Conservation (phyloP, 805 yeast species). For the Blastobotrys terrestris region DNA sequence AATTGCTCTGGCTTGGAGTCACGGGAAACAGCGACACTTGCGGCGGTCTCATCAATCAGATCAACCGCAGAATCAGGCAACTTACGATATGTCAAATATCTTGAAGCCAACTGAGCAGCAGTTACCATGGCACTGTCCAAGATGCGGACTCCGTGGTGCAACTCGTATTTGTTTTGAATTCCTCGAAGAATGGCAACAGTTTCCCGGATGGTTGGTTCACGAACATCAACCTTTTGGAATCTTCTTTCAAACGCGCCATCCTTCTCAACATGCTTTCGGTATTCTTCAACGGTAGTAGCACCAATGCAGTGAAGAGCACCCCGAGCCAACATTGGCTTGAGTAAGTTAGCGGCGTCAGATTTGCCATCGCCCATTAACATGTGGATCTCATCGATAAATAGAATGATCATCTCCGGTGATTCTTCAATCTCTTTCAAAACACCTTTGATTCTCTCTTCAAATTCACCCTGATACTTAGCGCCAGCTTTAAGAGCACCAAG, state of each 20-base stretch:
- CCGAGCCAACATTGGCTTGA: conserved; percentile 96
- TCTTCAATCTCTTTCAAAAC: conserved; percentile 91
- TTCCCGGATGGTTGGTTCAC: conserved; percentile 86
- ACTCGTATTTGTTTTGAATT: conserved; percentile 87
- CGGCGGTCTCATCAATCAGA: conserved; percentile 92
- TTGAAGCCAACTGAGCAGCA: conserved; percentile 90
- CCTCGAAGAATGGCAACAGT: conserved; percentile 97
- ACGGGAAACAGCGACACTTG: conserved; percentile 95
- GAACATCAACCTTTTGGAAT: conserved; percentile 94
- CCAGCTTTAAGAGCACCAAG: conserved; percentile 97
- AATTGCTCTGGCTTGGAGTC: conserved; percentile 97
- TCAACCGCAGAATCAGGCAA: conserved; percentile 97
- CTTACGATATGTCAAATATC: conserved; percentile 91
- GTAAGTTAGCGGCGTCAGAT: conserved; percentile 91
- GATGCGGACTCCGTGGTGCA: conserved; percentile 96
- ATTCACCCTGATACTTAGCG: conserved; percentile 97
- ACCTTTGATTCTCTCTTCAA: conserved; percentile 96
- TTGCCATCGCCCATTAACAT: conserved; percentile 99
- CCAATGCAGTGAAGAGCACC: conserved; percentile 96
- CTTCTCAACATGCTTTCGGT: conserved; percentile 85
- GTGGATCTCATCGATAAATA: conserved; percentile 96
- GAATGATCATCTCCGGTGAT: conserved; percentile 68
- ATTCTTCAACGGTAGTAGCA: conserved; percentile 94
- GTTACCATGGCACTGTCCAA: conserved; percentile 89
- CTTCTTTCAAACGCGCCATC: conserved; percentile 99